Evolutionary conservation across 1,284 basidiomycete genomes (phyloP), one percentile per base, ranked within the genome.

Genomic region (Schizophyllum amplum): DNA sequence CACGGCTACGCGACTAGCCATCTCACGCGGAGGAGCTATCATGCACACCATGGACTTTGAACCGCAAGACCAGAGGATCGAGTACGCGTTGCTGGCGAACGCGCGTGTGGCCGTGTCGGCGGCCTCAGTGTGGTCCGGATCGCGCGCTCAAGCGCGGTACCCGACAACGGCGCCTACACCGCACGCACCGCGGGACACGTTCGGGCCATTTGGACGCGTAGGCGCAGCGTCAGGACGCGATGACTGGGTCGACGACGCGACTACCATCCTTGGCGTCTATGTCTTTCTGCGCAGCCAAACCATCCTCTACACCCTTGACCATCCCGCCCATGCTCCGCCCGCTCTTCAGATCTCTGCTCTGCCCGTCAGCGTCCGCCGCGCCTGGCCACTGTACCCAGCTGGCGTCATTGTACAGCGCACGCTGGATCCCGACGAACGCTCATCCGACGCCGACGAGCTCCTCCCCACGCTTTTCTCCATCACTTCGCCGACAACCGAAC

Each of bases 341-440:
- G 33, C 33, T 2, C 33, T 42, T 17, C 33, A 42, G 17, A 9
- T 42, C 0, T 84, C 93, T 62, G 81, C 87, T n/a, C 71, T 95
- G 0, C 93, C 93, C 0, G 94, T 94, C 67, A 77, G 85, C 53
- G 84, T 94, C 4, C 79, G 86, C 21, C 78, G 75, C 56, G 90
- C 87, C 1, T 94, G 91, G 90, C 81, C 92, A 0, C 71, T 92
- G 5, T 76, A 76, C 58, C 87, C 87, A 1, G 81, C 86, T 60
- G 90, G 91, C 1, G 77, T 92, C 22, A 74, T 91, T 68, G 79
- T 94, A 47, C 90, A 94, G 66, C 78, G 92, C n/a, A 79, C 82
- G 4, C 72, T 90, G 51, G 86, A 87, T 60, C 74, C 77, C 2
- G 71, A 70, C 17, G 89, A 93, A 66, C 7, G 77, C 82, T 25